Base-by-base conservation (phyloP, 345 rosid species). In the Pugionium dolabratum region DNA sequence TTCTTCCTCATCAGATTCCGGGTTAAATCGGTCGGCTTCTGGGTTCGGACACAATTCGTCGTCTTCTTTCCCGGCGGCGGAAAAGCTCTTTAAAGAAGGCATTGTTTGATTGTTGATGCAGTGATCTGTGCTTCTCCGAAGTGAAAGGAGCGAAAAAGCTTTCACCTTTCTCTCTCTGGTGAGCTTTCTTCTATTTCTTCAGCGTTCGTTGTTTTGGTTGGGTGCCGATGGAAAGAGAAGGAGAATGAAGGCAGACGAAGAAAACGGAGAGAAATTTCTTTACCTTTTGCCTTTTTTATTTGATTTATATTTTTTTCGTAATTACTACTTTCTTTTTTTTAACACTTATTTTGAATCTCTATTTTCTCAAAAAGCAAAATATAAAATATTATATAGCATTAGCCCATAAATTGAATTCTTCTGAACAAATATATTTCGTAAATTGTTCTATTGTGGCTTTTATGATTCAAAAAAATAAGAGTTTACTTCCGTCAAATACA, bases 11-110 rank as follows among this genome's bases (percentile, higher is more conserved):
- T 10, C 27, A 57, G 39, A 53, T 54, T 34, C 61, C 0, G 54
- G 54, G 1, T 52, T 18, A n/a, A 43, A 44, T 7, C 53, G 10
- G 0, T 43, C 65, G 5, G 62, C 62, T 66, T 40, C 47, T 32
- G 49, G 57, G 77, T 26, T 76, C 8, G 9, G 79, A 40, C 68
- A 64, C 6, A 75, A 80, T 30, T 62, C 79, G 25, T 47, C 44
- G 61, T 76, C 56, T 42, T 70, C 82, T 49, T 75, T 76, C 65
- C 54, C 90, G 26, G 84, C 74, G 61, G 80, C 69, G 42, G 82
- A 61, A 6, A 47, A 56, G 69, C 77, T 83, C 85, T 83, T 88
- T 80, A 85, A 83, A n/a, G 95, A 78, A 62, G 96, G 98, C 98
- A 91, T 91, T 88, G 77, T 66, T 42, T 47, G 56, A 54, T 37